These are phyloP conservation scores for Geranium incanum DNA, from an alignment of 441 rosid genomes.

Conservation along the genomic window DNA sequence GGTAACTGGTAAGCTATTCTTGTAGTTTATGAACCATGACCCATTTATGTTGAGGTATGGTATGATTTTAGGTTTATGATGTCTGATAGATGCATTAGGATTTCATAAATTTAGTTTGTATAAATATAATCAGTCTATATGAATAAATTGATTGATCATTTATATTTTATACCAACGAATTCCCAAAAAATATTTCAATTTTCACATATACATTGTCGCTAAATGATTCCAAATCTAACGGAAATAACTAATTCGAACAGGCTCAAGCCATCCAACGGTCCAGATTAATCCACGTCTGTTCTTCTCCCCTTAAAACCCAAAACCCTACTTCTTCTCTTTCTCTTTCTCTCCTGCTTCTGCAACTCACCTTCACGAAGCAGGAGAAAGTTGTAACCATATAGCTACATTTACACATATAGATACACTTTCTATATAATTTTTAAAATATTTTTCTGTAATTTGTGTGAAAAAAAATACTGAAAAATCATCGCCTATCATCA, in stretches of 20 bases:
- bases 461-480: neutral
- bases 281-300: neutral
- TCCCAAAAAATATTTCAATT: neutral
- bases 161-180: neutral
- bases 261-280: constrained; percentile 32
- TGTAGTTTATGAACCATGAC: too few species aligned
- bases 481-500: constrained; percentile 15
- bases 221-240: constrained; percentile 27
- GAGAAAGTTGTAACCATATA: constrained; percentile 20
- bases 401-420: neutral
- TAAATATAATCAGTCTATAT: too few species aligned
- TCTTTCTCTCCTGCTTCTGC: constrained; percentile 45
- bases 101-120: too few species aligned
- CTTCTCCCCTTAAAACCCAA: constrained; percentile 25
- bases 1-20: neutral
- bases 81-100: too few species aligned
- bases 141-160: too few species aligned
- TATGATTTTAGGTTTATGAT: too few species aligned
- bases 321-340: constrained; percentile 24
- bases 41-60: too few species aligned
- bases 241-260: constrained; percentile 1
- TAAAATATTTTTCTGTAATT: neutral
- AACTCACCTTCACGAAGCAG: constrained; percentile 26
- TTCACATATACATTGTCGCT: neutral
- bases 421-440: neutral